These are phyloP conservation scores for Podaxis carcinomalis DNA, from an alignment of 768 basidiomycete species.

Conservation along the genomic window DNA sequence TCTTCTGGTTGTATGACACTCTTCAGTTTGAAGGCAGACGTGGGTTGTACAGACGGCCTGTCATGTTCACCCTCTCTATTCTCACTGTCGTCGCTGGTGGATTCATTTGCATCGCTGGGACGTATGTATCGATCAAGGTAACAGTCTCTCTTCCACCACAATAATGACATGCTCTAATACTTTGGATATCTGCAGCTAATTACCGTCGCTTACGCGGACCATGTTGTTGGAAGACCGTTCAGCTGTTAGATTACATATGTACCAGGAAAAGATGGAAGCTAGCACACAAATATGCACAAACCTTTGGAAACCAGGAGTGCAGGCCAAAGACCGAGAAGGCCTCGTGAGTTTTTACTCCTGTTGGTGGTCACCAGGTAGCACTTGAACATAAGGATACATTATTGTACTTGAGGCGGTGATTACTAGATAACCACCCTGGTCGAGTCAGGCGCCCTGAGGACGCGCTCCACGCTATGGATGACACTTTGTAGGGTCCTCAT, in stretches of 20 bases:
- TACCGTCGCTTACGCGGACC: slow-evolving; percentile 36
- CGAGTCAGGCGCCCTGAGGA: background rate
- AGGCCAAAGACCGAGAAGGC: too few species aligned
- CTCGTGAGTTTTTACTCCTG: too few species aligned
- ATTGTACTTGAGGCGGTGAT: background rate
- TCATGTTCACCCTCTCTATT: slow-evolving; percentile 31
- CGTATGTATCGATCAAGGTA: slow-evolving; percentile 49
- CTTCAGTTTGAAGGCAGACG: slow-evolving; percentile 37
- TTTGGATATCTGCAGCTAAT: slow-evolving; percentile 31
- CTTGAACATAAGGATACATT: too few species aligned
- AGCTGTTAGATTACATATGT: slow-evolving; percentile 25
- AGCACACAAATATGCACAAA: background rate
- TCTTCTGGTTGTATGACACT: slow-evolving; percentile 50
- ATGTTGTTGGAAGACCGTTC: slow-evolving; percentile 43
- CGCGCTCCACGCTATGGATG: background rate
- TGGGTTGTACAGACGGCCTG: slow-evolving; percentile 26
- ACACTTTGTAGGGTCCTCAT: background rate
- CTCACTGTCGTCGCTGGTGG: slow-evolving; percentile 43
- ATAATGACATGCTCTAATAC: background rate
- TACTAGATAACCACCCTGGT: background rate
- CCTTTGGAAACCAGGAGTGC: background rate
- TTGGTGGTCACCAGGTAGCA: too few species aligned
- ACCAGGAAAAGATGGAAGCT: background rate
- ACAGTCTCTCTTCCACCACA: slow-evolving; percentile 13
- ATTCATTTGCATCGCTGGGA: slow-evolving; percentile 50